Base-by-base conservation (phyloP, 805 yeast species). In the Kockiozyma suomiensis region DNA sequence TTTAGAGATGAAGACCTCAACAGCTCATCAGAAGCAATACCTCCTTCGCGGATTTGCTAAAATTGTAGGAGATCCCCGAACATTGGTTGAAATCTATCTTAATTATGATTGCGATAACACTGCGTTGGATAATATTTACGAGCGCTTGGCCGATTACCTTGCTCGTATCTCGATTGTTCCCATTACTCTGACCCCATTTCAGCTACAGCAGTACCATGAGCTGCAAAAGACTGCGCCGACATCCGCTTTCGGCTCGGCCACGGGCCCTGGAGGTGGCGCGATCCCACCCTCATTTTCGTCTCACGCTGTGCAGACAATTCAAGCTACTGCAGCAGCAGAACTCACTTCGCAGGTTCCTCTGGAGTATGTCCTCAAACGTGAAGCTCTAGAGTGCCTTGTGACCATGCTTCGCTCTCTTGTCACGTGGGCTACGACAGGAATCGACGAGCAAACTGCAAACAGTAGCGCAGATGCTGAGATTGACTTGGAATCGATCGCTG, bases 71-170 rank as follows among this genome's bases (percentile, higher is more conserved):
- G 97, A 93, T 74, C 96, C 98, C 46, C 81, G 96, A 62, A 86
- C 96, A 19, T 77, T 96, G 63, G 90, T 96, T 59, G 99, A 94
- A 75, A 84, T 94, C 60, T 94, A 93, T 71, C 80, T 94, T 69
- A 94, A 94, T 74, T 96, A 94, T 73, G 99, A 94, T 74, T 94
- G 99, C 78, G 97, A 91, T 72, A 77, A 84, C 33, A 75, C 82
- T 1, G 78, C 81, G 19, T 82, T 86, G 80, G 88, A 94, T 40
- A 94, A 94, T 72, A 79, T 92, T 51, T 90, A 92, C 74, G 99
- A 94, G 74, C 79, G 84, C 52, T 78, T 91, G 45, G 83, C 91
- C 54, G 92, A 90, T 66, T 86, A 87, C 66, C 78, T 94, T 65
- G 87, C 90, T 69, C 60, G 86, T 78, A 72, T 79, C 80, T 86